Base-by-base conservation (phyloP, 139 green algal genomes). In the Chlamydomonas eustigma region DNA sequence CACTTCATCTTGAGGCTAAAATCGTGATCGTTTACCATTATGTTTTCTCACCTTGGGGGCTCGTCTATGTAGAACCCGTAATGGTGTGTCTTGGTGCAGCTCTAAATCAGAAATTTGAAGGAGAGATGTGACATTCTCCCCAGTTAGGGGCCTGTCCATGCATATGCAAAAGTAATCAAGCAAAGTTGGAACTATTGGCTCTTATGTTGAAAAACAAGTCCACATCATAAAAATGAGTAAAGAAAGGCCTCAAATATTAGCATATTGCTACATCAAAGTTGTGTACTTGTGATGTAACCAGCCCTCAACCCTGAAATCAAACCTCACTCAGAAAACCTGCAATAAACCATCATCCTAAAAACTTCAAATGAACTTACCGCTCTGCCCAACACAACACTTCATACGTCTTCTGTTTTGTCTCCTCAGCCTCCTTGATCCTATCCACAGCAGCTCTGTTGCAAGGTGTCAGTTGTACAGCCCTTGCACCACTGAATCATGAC, bases 331-430 rank as follows among this genome's bases (percentile, higher is more conserved):
- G n/a, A n/a, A n/a, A n/a, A n/a, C n/a, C n/a, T n/a, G n/a, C n/a
- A n/a, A n/a, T n/a, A n/a, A n/a, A n/a, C n/a, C n/a, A n/a, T n/a
- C n/a, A n/a, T n/a, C n/a, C n/a, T n/a, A n/a, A n/a, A n/a, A n/a
- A n/a, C n/a, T n/a, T n/a, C n/a, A n/a, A n/a, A n/a, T 58, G 44
- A 58, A 58, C 44, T 18, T 31, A 39, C 65, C 68, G 33, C 6
- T 63, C 38, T n/a, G 68, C 38, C 68, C 68, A 75, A 24, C 68
- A 75, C 8, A 75, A 28, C 4, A 66, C 77, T 63, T 37, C 32
- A 79, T 97, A 97, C 0, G 77, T 88, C 85, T 97, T 97, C 71
- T 91, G 73, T 84, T 95, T 95, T 30, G 85, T 81, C 68, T 83
- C 64, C 78, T 94, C 89, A 2, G 87, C 91, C 36, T 83, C 85